These are phyloP conservation scores for Boletellus deceptivus DNA, from an alignment of 1,284 basidiomycete genomes.

Conservation along the genomic window DNA sequence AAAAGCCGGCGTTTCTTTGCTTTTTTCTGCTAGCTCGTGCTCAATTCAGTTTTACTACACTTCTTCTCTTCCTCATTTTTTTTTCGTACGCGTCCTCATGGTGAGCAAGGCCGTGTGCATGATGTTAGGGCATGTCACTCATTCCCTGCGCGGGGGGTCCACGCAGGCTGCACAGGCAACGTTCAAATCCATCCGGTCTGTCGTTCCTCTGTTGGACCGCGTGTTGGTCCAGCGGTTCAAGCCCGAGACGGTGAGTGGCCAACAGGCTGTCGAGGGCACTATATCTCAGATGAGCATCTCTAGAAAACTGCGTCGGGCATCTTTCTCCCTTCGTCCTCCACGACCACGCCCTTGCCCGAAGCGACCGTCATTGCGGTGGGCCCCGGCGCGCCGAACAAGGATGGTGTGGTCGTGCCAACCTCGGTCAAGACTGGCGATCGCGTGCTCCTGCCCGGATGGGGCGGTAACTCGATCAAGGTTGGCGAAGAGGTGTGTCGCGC, in stretches of 20 bases:
- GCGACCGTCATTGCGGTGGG: conserved; percentile 96
- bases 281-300: not conserved
- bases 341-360: conserved; percentile 85
- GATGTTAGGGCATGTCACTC: not conserved
- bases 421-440: conserved; percentile 88
- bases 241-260: conserved; percentile 69
- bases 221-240: conserved; percentile 98
- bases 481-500: conserved; percentile 85
- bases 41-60: conserved; percentile 11
- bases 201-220: conserved; percentile 93
- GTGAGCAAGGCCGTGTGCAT: conserved; percentile 14
- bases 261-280: not conserved
- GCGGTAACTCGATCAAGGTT: conserved; percentile 93
- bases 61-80: conserved; percentile 2
- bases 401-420: conserved; percentile 78
- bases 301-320: conserved; percentile 95
- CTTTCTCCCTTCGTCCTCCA: conserved; percentile 89
- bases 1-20: conserved; percentile 7
- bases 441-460: conserved; percentile 94
- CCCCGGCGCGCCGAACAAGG: conserved; percentile 87
- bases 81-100: conserved; percentile 18
- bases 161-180: conserved; percentile 72
- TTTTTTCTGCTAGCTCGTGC: conserved; percentile 24
- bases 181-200: conserved; percentile 91
- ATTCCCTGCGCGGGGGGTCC: not conserved